A percentile compares a stretch with the other conserved stretches of the same genome.
These are phyloP conservation scores for Boletus rubroflammeus DNA, from an alignment of 768 basidiomycete genomes.

Conservation along the genomic window DNA sequence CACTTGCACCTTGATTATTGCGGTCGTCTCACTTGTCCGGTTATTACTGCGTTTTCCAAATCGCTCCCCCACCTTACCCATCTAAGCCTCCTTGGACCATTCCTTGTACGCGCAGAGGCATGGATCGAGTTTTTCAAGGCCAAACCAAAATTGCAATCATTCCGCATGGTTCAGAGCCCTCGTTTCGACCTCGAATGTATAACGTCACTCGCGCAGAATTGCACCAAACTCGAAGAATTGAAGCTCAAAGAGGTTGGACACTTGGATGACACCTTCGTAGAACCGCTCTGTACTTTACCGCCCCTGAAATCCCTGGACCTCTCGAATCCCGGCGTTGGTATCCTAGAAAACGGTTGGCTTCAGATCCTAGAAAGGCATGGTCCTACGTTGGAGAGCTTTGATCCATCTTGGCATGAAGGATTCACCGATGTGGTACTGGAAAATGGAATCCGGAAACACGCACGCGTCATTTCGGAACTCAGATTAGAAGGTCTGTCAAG, in stretches of 20 bases:
- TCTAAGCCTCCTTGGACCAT: conserved; percentile 83
- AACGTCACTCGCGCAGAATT: conserved; percentile 48
- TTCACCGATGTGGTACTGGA: conserved; percentile 60
- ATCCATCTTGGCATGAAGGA: conserved; percentile 66
- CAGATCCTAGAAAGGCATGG: conserved; percentile 56
- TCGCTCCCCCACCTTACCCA: conserved; percentile 64
- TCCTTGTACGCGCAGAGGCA: conserved; percentile 66
- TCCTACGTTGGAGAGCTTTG: conserved; percentile 50
- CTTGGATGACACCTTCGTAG: conserved; percentile 63
- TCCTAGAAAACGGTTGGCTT: conserved; percentile 52
- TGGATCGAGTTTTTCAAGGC: conserved; percentile 76
- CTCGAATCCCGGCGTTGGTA: conserved; percentile 55
- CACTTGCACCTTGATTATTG: conserved; percentile 81
- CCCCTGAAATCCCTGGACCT: conserved; percentile 64
- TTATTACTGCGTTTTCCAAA: conserved; percentile 55
- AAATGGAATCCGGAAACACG: conserved; percentile 54
- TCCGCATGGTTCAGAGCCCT: conserved; percentile 82
- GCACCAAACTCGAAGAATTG: conserved; percentile 59
- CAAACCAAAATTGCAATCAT: conserved; percentile 60
- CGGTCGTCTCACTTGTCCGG: conserved; percentile 69
- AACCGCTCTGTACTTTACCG: conserved; percentile 38
- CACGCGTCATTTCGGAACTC: conserved; percentile 48
- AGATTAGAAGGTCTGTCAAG: conserved; percentile 51
- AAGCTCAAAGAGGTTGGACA: conserved; percentile 76
- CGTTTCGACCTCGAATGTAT: conserved; percentile 76